Evolutionary conservation across 768 basidiomycete species (phyloP).

Genomic region (Mycena haematopus): DNA sequence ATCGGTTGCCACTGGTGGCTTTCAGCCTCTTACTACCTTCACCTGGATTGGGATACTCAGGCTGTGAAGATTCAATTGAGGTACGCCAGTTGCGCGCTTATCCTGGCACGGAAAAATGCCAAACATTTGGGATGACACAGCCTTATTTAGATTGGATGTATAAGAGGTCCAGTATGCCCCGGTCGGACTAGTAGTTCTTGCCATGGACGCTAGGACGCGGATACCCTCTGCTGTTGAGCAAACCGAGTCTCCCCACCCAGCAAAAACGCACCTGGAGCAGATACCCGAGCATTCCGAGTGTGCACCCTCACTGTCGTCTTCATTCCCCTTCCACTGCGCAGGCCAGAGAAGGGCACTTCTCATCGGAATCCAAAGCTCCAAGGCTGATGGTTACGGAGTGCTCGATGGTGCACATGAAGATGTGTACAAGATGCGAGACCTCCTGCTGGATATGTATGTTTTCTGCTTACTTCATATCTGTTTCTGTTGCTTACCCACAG

Average conservation of each 20-base stretch:
- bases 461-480: not conserved
- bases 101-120: not conserved
- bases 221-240: not conserved
- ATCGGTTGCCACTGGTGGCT: not conserved
- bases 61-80: not conserved
- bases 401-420: conserved; percentile 18
- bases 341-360: conserved; percentile 21
- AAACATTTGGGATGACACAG: not conserved
- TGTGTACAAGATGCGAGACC: conserved; percentile 3
- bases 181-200: not conserved
- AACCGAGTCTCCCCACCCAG: not conserved
- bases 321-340: not conserved
- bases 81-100: not conserved
- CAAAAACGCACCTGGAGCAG: no score
- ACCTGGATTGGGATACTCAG: not conserved
- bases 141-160: not conserved
- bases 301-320: not conserved
- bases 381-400: not conserved
- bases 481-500: not conserved
- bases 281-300: no score
- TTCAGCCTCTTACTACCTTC: not conserved
- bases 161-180: not conserved
- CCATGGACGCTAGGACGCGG: not conserved
- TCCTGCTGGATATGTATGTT: conserved; percentile 16
- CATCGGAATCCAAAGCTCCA: conserved; percentile 6